Conservation (phyloP, 169 alveolate genomes). For the Cryptosporidium meleagridis region DNA sequence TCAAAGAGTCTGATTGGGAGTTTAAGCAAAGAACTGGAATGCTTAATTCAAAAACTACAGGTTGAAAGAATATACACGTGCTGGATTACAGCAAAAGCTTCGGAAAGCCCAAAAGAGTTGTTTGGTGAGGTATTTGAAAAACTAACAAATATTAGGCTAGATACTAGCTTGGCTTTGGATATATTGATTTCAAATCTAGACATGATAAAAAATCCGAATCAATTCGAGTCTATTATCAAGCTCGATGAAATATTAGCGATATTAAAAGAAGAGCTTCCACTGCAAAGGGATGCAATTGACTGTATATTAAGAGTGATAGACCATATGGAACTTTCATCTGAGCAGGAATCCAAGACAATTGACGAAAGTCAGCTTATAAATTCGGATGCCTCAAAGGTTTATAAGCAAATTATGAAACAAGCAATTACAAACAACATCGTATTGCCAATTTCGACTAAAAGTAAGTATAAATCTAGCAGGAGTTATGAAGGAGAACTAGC, state of each 20-base stretch:
- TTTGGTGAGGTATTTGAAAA: constrained; percentile 4
- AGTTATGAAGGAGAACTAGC: background rate
- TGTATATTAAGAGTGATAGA: constrained; percentile 51
- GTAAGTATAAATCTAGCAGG: background rate
- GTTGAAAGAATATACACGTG: constrained; percentile 59
- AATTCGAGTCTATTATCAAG: background rate
- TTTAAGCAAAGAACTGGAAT: constrained; percentile 16
- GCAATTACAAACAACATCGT: constrained; percentile 36
- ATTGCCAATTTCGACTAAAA: constrained; percentile 32
- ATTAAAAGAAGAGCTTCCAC: constrained; percentile 15
- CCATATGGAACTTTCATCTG: constrained; percentile 3
- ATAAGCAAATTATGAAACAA: constrained; percentile 37
- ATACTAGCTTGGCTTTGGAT: background rate
- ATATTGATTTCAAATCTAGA: constrained; percentile 6
- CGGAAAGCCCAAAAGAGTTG: constrained; percentile 17
- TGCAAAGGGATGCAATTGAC: constrained; percentile 71
- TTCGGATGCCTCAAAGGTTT: background rate
- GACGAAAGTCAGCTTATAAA: background rate
- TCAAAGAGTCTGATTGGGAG: background rate
- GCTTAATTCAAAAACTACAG: constrained; percentile 34
- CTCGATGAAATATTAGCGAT: background rate
- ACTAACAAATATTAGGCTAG: background rate
- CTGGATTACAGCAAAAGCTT: constrained; percentile 55
- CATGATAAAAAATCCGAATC: background rate
- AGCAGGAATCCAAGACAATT: too few species aligned